Conservation (phyloP, 768 basidiomycete species). For the Pleurotus salmoneostramineus region DNA sequence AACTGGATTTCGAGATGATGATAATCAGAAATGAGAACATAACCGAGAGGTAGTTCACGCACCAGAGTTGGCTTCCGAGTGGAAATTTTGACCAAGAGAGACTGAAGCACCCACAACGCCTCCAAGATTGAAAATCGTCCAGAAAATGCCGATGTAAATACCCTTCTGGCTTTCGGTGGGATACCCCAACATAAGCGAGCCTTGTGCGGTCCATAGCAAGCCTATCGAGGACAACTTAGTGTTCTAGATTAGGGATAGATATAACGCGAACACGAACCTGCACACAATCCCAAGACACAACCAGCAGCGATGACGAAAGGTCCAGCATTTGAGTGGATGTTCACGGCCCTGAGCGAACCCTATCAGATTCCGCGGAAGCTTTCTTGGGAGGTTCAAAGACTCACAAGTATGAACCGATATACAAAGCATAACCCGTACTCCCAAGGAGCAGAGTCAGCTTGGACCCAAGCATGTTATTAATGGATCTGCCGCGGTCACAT, state of each 20-base stretch:
- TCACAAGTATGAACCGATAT: constrained; percentile 70
- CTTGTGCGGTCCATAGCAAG: constrained; percentile 80
- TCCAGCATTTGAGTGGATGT: constrained; percentile 59
- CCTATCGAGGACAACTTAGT: constrained; percentile 35
- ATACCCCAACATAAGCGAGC: constrained; percentile 81
- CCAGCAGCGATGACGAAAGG: constrained; percentile 69
- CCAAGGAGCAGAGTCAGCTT: constrained; percentile 71
- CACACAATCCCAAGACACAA: constrained; percentile 72
- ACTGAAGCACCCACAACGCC: constrained; percentile 78
- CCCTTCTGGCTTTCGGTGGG: constrained; percentile 79
- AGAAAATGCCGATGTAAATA: constrained; percentile 72
- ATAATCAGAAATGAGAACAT: background rate
- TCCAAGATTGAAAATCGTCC: constrained; percentile 80
- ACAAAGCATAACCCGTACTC: constrained; percentile 71
- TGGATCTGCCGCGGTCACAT: constrained; percentile 39
- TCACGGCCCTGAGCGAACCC: constrained; percentile 49
- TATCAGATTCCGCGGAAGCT: background rate
- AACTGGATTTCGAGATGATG: constrained; percentile 30
- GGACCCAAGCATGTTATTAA: constrained; percentile 81
- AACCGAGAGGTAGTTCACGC: background rate
- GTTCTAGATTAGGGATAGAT: constrained; percentile 55
- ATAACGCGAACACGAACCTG: constrained; percentile 19
- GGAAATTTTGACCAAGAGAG: constrained; percentile 48
- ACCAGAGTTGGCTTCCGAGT: constrained; percentile 21
- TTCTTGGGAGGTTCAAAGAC: constrained; percentile 16